Base-by-base conservation (phyloP, 2,329 filamentous ascomycete species). In the Tolypocladium nubicola region DNA sequence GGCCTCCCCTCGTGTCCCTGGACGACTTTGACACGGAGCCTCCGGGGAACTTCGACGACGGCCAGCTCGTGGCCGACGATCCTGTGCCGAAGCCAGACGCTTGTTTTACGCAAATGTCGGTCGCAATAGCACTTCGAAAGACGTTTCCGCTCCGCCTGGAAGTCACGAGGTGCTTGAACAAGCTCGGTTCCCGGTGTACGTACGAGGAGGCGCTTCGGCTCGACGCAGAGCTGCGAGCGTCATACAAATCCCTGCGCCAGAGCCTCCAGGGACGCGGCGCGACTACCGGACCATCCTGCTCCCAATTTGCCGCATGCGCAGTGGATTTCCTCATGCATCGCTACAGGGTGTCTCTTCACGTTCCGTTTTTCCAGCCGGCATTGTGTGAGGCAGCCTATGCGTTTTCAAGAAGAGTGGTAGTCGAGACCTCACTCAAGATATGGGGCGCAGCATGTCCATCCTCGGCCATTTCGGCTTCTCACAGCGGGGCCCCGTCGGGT, bases 321-420 rank as follows among this genome's bases (percentile, higher is more conserved):
- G 47, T 35, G 0, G 45, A 47, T 19, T 16, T 30, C 14, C 45
- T 47, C 13, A 47, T 47, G 45, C 23, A 47, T 10, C 45, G 45
- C 2, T 47, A 30, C 13, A 30, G 30, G 23, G 69, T 67, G 66
- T 85, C 3, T 71, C 80, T 87, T 0, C 84, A 88, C 63, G 70
- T 79, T 2, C 79, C 79, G 0, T 84, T 76, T 63, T 75, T 78
- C 33, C 66, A 65, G 0, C 63, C 70, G 0, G 69, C 76, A 1
- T 65, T 75, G 2, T 65, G 66, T 0, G 70, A 80, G 5, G 70
- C 76, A 1, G 64, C 71, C 3, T 83, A 77, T 58, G 77, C 79
- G 0, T 83, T 75, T 59, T 81, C 81, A 0, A 68, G 78, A 1
- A 79, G 76, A 49, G 72, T 76, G 0, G 69, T 76, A 0, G 61